These are phyloP conservation scores for Rhypophila decipiens DNA, from an alignment of 495 filamentous ascomycete species.

Conservation along the genomic window DNA sequence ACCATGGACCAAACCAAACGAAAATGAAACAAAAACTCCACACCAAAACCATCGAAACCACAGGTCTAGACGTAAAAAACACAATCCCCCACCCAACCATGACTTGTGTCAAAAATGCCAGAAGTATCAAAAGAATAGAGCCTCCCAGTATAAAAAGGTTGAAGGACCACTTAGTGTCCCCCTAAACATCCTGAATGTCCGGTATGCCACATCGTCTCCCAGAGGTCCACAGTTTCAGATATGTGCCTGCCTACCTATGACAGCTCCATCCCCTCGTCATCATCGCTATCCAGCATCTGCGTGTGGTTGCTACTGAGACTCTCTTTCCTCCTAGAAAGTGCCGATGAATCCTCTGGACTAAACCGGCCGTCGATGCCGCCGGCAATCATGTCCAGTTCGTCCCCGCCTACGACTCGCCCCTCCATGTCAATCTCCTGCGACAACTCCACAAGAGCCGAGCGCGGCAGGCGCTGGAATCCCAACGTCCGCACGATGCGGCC, in stretches of 20 bases:
- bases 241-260: conserved; percentile 15
- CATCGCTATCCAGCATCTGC: conserved; percentile 54
- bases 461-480: conserved; percentile 75
- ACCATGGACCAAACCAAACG: too few relatives aligned
- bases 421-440: conserved; percentile 89
- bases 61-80: neutral
- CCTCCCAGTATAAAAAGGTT: neutral
- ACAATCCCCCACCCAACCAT: too few relatives aligned
- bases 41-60: neutral
- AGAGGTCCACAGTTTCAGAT: too few relatives aligned
- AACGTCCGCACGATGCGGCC: conserved; percentile 84
- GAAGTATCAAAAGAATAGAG: neutral
- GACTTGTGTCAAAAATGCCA: neutral
- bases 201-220: too few relatives aligned
- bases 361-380: conserved; percentile 54
- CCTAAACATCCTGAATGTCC: too few relatives aligned
- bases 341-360: conserved; percentile 49
- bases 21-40: too few relatives aligned
- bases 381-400: conserved; percentile 70
- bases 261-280: conserved; percentile 55
- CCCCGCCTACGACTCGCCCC: conserved; percentile 75
- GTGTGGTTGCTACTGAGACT: conserved; percentile 53
- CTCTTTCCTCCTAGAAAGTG: conserved; percentile 43
- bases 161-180: too few relatives aligned
- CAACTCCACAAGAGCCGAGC: conserved; percentile 75